phyloP scores from a whole-genome alignment of 78 protist species.

The Isochrysis galbana region DNA sequence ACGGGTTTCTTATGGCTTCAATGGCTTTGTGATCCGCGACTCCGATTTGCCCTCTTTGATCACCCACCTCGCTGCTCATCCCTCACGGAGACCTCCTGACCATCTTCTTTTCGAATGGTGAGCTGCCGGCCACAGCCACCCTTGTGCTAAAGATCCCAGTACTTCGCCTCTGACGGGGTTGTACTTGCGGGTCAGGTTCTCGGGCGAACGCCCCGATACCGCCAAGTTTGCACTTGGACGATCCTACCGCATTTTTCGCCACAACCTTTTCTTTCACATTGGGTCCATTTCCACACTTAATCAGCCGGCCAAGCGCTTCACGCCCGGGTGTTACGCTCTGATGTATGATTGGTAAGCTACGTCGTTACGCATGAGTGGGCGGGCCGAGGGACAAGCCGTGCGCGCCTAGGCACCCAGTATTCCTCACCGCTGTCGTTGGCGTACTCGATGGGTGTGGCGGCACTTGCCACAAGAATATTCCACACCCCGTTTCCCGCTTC shows the following conservation, averaged over 20 bases:
- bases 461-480: no score
- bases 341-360: neutral
- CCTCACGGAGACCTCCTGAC: neutral
- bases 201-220: neutral
- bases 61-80: neutral
- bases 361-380: no score
- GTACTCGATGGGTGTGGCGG: neutral
- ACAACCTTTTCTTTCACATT: neutral
- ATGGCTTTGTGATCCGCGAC: neutral
- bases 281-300: neutral
- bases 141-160: no score
- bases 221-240: neutral
- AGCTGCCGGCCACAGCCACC: no score
- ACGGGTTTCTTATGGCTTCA: slow-evolving; percentile 3
- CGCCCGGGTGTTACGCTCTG: slow-evolving; percentile 1
- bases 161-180: no score
- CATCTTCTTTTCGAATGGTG: slow-evolving; percentile 5
- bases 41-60: neutral
- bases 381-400: no score
- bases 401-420: no score
- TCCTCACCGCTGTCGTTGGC: neutral
- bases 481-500: no score
- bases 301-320: neutral
- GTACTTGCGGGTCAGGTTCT: no score
- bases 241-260: neutral